Evolutionary conservation across 106 monocot species (phyloP).

Genomic region (Dioscorea dumetorum): DNA sequence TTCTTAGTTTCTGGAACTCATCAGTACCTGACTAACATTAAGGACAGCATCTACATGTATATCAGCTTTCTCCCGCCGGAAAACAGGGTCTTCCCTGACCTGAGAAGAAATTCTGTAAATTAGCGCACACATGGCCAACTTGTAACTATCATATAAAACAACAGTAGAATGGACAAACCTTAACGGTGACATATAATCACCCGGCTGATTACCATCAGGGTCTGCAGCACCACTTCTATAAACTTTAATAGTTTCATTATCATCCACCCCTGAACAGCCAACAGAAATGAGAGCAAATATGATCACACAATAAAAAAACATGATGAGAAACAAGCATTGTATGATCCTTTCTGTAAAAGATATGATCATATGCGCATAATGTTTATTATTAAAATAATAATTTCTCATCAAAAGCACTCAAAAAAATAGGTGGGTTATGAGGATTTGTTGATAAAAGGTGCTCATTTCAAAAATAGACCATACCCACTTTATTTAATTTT

Average conservation of each 20-base stretch:
- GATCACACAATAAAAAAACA: too few species aligned
- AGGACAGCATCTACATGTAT: constrained; percentile 88
- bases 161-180: constrained; percentile 24
- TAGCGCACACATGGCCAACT: not conserved
- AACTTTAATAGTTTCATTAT: constrained; percentile 68
- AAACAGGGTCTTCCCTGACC: constrained; percentile 90
- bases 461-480: too few species aligned
- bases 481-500: too few species aligned
- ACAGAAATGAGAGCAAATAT: too few species aligned
- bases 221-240: constrained; percentile 82
- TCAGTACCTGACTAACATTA: constrained; percentile 71
- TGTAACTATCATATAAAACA: not conserved
- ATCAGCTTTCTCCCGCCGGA: constrained; percentile 82
- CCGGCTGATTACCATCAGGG: constrained; percentile 74
- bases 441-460: too few species aligned
- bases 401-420: too few species aligned
- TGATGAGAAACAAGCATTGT: too few species aligned
- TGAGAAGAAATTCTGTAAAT: constrained; percentile 11
- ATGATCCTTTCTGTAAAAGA: too few species aligned
- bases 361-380: too few species aligned
- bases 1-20: constrained; percentile 4
- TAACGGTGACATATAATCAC: constrained; percentile 88
- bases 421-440: too few species aligned
- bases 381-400: too few species aligned
- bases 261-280: constrained; percentile 58